Evolutionary conservation across 2,329 filamentous ascomycete species (phyloP), one percentile per base, ranked within the genome.

Genomic region (Intubia oerlemansii): DNA sequence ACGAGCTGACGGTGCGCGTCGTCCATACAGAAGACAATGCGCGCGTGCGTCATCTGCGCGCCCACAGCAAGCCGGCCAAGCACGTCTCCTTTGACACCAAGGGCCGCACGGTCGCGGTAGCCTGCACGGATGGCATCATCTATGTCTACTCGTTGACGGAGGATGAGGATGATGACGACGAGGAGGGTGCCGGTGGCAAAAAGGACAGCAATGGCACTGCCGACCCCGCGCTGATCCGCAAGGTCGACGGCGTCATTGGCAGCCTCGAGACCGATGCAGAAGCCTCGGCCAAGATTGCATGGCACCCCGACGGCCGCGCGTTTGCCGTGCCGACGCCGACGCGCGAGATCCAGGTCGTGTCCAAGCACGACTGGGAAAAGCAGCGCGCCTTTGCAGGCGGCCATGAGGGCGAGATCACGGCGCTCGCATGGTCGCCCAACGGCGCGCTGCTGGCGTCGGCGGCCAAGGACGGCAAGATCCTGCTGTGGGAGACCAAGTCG

Each of bases 281-380:
- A 35, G 62, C 67, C 5, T 82, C 73, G 37, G 74, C 80, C 4
- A 65, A 64, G 42, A 70, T 75, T 5, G 66, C 70, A 1, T 98
- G 88, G 88, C 88, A 95, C 51, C 90, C 90, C 0, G 85, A 95
- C 45, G 85, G 88, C 13, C 68, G 80, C 39, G 80, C 84, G 4
- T 91, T 98, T 49, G 84, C 80, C 2, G 72, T 78, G 13, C 71
- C 81, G 1, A 92, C 84, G 13, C 66, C 76, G 0, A 81, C 76
- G 14, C 66, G 74, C 51, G 75, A 91, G 45, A 69, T 92, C 17
- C 76, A 90, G 42, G 66, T 93, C 22, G 65, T 93, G 32, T 91
- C 85, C n/a, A 71, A 72, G 36, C 70, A 68, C 29, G 81, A 93
- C 46, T 93, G 85, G 78, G 78, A 82, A 45, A 74, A 76, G 39